These are phyloP conservation scores for Sparassis latifolia DNA, from an alignment of 1,284 basidiomycete genomes.

Conservation along the genomic window DNA sequence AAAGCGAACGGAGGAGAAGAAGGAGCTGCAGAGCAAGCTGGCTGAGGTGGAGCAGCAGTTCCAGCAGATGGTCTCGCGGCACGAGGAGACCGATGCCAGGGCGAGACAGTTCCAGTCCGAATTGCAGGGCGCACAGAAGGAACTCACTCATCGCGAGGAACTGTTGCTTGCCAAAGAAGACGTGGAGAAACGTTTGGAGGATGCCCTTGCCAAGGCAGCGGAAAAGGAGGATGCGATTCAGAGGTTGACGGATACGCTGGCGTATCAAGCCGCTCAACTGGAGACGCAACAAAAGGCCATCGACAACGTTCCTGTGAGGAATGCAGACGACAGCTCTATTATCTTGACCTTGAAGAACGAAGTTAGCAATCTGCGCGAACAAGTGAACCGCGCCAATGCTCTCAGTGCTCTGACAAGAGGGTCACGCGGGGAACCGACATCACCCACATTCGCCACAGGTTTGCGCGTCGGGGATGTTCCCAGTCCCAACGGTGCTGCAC, in stretches of 20 bases:
- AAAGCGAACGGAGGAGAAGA: slow-evolving; percentile 88
- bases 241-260: slow-evolving; percentile 75
- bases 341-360: slow-evolving; percentile 89
- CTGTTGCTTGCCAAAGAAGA: slow-evolving; percentile 74
- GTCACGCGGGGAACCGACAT: slow-evolving; percentile 63
- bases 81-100: slow-evolving; percentile 83
- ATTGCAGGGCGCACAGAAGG: slow-evolving; percentile 68
- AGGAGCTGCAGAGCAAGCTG: slow-evolving; percentile 74
- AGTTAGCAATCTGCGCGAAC: slow-evolving; percentile 87
- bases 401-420: slow-evolving; percentile 78
- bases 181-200: slow-evolving; percentile 78
- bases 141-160: slow-evolving; percentile 71
- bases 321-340: slow-evolving; percentile 77
- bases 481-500: slow-evolving; percentile 15
- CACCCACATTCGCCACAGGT: slow-evolving; percentile 75
- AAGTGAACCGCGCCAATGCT: slow-evolving; percentile 91
- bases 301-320: slow-evolving; percentile 53
- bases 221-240: slow-evolving; percentile 86
- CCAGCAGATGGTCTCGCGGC: slow-evolving; percentile 76
- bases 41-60: slow-evolving; percentile 81
- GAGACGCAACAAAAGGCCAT: slow-evolving; percentile 74
- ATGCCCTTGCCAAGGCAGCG: slow-evolving; percentile 64
- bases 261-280: slow-evolving; percentile 68
- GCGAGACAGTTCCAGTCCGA: slow-evolving; percentile 73
- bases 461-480: slow-evolving; percentile 47